phyloP scores from a whole-genome alignment of 2,329 filamentous ascomycete genomes.

The Clathrospora elynae region DNA sequence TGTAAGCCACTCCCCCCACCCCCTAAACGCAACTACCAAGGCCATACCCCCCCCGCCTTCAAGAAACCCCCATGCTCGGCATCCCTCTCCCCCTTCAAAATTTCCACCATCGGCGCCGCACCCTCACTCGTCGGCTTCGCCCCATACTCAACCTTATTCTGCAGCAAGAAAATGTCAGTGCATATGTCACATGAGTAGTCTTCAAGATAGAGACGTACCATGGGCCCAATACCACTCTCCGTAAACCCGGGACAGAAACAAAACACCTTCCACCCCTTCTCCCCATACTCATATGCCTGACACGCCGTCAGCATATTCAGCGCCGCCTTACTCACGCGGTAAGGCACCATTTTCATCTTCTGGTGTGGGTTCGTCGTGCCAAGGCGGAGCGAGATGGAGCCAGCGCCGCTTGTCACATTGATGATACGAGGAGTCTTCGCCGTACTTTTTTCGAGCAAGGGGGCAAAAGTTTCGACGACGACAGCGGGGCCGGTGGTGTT shows the following conservation, averaged over 20 bases:
- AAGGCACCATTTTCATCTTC: conserved; percentile 26
- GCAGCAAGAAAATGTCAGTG: background rate
- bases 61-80: conserved; percentile 31
- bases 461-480: conserved; percentile 15
- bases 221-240: conserved; percentile 35
- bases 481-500: conserved; percentile 27
- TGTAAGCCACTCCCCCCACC: too few relatives aligned
- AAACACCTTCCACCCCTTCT: conserved; percentile 42
- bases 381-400: conserved; percentile 35
- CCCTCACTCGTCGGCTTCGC: conserved; percentile 41
- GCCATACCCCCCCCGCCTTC: conserved; percentile 17
- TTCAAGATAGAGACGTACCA: too few relatives aligned
- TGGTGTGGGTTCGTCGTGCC: conserved; percentile 27
- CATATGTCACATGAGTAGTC: background rate
- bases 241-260: conserved; percentile 46
- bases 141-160: conserved; percentile 41
- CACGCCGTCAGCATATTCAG: conserved; percentile 47
- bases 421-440: conserved; percentile 32
- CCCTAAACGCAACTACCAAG: too few relatives aligned
- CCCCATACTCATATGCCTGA: conserved; percentile 34
- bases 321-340: conserved; percentile 45
- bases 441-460: conserved; percentile 22
- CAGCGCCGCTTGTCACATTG: conserved; percentile 39
- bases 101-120: conserved; percentile 39
- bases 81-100: conserved; percentile 45